Evolutionary conservation across 2,329 filamentous ascomycete genomes (phyloP).

Genomic region (Sodiomyces alkalinus): DNA sequence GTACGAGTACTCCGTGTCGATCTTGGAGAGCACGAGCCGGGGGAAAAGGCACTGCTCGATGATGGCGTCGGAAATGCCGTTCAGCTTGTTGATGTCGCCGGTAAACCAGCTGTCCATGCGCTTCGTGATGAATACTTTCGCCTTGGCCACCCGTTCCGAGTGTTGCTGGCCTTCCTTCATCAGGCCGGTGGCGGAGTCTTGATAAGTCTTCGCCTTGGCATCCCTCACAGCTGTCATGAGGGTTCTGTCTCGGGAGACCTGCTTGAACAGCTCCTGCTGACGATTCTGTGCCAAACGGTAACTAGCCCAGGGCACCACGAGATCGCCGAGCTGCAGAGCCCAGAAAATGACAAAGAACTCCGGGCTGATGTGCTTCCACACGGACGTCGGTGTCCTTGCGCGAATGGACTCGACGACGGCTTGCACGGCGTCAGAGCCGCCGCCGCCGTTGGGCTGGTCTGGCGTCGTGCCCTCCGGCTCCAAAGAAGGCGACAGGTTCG

Average conservation of each 20-base stretch:
- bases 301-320: constrained; percentile 58
- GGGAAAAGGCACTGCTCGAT: constrained; percentile 91
- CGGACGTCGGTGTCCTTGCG: constrained; percentile 41
- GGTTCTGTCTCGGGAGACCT: constrained; percentile 54
- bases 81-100: constrained; percentile 43
- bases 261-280: constrained; percentile 49
- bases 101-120: constrained; percentile 71
- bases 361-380: constrained; percentile 57
- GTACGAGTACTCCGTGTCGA: constrained; percentile 81
- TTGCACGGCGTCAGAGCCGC: constrained; percentile 44
- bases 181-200: constrained; percentile 53
- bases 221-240: constrained; percentile 60
- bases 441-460: not conserved
- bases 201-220: constrained; percentile 52
- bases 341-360: constrained; percentile 87
- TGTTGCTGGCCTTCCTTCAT: constrained; percentile 60
- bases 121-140: constrained; percentile 52
- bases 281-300: constrained; percentile 65
- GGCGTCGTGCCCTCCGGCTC: constrained; percentile 17
- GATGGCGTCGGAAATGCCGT: constrained; percentile 57
- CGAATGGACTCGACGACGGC: constrained; percentile 58
- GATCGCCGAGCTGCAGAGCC: constrained; percentile 72
- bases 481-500: too few relatives aligned
- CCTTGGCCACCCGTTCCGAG: constrained; percentile 50
- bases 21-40: constrained; percentile 65